Evolutionary conservation across 345 rosid species (phyloP), one percentile per base, ranked within the genome.

Genomic region (Erysimum cheiranthoides): DNA sequence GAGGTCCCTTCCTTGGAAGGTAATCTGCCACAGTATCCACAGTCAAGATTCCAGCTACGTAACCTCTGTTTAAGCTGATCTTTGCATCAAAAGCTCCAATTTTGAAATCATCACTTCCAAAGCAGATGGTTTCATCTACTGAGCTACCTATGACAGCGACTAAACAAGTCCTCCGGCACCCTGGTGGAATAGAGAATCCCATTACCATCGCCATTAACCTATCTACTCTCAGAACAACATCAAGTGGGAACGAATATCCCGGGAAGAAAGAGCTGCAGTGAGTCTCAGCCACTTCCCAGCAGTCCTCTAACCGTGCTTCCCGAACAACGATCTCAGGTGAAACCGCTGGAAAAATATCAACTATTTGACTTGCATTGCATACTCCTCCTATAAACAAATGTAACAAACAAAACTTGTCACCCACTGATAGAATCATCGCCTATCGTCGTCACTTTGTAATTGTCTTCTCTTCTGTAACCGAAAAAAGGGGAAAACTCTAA

Each of bases 261-360:
- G 99, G 99, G 80, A 89, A 90, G 84, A 92, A 95, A 54, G 93
- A 86, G 74, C 93, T 88, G 82, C 97, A 92, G 67, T 92, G 97
- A 75, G 97, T 95, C 87, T 95, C 99, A 4, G 93, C 97, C 66
- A 95, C 96, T 83, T 95, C 97, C 97, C 99, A 95, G 40, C 92
- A 88, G 74, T 95, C 97, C 81, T 90, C 97, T 57, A 89, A 50
- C 71, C 97, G 86, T 21, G 97, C 99, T 85, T 95, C 99, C 71
- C 99, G 83, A 35, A 95, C 97, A 78, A 90, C 83, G 42, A 95
- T 85, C 70, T 89, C 90, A 5, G 93, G 97, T 67, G 96, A 87
- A 70, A 90, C 69, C 11, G 86, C 78, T 1, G 96, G 83, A 66
- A 85, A 92, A 14, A 90, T 79, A 40, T 94, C 95, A 12, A 61